Percentiles rank a stretch among this genome's conserved stretches.
phyloP scores from a whole-genome alignment of 1,284 basidiomycete species.

The Moesziomyces aphidis region DNA sequence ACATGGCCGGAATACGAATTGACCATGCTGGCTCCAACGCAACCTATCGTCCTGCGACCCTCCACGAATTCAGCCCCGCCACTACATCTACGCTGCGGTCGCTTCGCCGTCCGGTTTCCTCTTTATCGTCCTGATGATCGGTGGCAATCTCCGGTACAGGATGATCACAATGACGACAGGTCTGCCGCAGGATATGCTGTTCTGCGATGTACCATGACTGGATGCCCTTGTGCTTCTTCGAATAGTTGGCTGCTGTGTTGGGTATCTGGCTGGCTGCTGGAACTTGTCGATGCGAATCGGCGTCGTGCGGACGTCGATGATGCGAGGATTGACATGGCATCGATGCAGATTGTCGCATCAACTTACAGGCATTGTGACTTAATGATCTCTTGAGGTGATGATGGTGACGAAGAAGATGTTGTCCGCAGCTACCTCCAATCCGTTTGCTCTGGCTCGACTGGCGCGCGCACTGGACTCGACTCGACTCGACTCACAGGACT shows the following conservation, averaged over 20 bases:
- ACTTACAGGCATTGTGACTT: constrained; percentile 56
- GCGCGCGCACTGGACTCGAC: background rate
- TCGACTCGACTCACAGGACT: background rate
- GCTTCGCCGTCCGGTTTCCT: too few relatives aligned
- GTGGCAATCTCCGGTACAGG: too few relatives aligned
- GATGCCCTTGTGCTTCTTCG: background rate
- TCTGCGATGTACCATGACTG: background rate
- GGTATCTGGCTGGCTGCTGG: background rate
- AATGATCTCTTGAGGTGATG: constrained; percentile 55
- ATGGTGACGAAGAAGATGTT: constrained; percentile 48
- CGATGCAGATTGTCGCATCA: constrained; percentile 12
- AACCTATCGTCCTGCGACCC: too few relatives aligned
- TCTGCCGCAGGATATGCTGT: too few relatives aligned
- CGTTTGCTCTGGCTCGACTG: constrained; percentile 19
- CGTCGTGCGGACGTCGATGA: constrained; percentile 6
- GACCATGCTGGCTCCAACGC: too few relatives aligned
- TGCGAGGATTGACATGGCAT: constrained; percentile 27
- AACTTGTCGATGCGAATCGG: background rate
- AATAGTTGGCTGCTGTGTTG: background rate
- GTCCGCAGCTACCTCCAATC: constrained; percentile 36
- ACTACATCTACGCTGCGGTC: too few relatives aligned
- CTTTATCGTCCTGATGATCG: too few relatives aligned
- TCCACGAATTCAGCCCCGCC: too few relatives aligned
- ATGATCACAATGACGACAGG: too few relatives aligned
- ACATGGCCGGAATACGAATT: too few relatives aligned